Evolutionary conservation across 306 rosid species (phyloP), one percentile per base, ranked within the genome.

Genomic region (Prunus armeniaca): DNA sequence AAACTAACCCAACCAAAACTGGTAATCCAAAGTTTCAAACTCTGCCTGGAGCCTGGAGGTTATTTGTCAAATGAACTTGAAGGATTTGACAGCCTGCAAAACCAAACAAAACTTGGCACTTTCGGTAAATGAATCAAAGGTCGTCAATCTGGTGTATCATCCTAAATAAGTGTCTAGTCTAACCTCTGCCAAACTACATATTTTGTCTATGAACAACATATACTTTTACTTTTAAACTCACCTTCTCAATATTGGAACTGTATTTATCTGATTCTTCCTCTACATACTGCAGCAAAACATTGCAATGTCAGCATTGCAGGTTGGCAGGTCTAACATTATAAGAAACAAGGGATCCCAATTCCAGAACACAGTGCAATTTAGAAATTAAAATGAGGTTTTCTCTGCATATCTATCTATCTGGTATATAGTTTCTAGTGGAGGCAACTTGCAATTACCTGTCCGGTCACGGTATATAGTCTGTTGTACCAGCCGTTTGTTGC

Each of bases 401-500:
- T 47, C 15, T 47, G 51, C 51, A 47, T 13, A 13, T 47, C 51
- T 47, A 2, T 11, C 51, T 10, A 3, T 13, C 15, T 12, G 2
- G 51, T 13, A 12, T 47, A 2, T 47, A 47, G 51, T 11, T 47
- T 47, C 8, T 46, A 43, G 47, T 1, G 12, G 22, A 20, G 43
- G 43, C 2, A 38, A 6, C 9, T 38, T 38, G 43, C 43, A 6
- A 38, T 38, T 76, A 94, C 98, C 97, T 92, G 98, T 79, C 98
- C 98, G 6, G 98, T 92, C 30, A 92, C 89, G 5, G 96, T 94
- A 51, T 94, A 94, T 38, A 94, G 79, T 75, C 97, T 87, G 80
- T 94, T 94, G 82, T 89, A 87, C 96, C 96, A 92, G 71, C 98
- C 98, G 73, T 87, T 92, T 70, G 84, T 74, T 65, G 96, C 86